Conservation (phyloP, 2,329 filamentous ascomycete genomes). For the Colletotrichum graminicola region DNA sequence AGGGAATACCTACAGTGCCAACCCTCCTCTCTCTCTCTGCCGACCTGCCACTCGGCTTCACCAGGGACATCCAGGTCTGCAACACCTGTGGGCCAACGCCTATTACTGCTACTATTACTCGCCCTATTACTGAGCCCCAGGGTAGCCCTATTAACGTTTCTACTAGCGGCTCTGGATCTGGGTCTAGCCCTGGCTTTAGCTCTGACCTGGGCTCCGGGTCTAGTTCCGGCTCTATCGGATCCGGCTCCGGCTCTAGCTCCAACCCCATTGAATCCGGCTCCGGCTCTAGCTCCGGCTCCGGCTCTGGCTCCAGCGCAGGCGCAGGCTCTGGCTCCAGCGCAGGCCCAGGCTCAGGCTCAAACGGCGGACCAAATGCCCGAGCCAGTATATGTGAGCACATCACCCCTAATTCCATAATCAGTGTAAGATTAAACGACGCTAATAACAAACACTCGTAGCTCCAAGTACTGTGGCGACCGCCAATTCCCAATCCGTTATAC, state of each 20-base stretch:
- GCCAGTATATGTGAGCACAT: too few species aligned
- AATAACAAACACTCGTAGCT: too few species aligned
- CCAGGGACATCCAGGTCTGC: background rate
- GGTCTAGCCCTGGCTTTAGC: background rate
- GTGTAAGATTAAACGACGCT: too few species aligned
- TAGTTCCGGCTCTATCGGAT: background rate
- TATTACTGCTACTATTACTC: background rate
- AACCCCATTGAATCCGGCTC: background rate
- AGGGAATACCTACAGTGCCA: background rate
- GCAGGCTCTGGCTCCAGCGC: background rate
- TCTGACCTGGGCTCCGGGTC: background rate
- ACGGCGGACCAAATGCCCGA: too few species aligned
- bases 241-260: background rate
- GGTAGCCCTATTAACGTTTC: background rate
- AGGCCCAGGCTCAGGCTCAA: too few species aligned
- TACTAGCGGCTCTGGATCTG: background rate
- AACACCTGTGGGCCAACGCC: background rate
- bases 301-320: background rate
- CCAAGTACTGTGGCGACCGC: too few species aligned
- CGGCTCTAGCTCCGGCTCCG: background rate
- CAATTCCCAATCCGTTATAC: too few species aligned
- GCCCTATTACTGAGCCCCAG: background rate
- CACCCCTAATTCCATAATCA: too few species aligned
- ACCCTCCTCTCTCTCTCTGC: background rate
- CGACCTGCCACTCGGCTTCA: slow-evolving; percentile 10